These are phyloP conservation scores for Salix exigua DNA, from an alignment of 345 rosid genomes.

Conservation along the genomic window DNA sequence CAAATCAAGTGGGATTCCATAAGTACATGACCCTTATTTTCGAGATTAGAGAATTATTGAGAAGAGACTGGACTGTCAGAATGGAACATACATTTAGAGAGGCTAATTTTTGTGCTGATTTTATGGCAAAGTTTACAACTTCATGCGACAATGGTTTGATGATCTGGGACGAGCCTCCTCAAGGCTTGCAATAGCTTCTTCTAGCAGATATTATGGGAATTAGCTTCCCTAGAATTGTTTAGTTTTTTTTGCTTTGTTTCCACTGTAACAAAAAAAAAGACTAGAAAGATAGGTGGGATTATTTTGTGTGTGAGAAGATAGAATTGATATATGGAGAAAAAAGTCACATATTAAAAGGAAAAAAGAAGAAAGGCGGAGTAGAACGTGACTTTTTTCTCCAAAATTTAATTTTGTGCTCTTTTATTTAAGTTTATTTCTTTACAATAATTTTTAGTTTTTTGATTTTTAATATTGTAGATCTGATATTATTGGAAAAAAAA, in stretches of 20 bases:
- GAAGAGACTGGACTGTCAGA: not conserved
- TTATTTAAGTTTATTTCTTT: too few relatives aligned
- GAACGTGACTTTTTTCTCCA: too few relatives aligned
- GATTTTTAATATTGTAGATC: too few relatives aligned
- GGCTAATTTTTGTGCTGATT: not conserved
- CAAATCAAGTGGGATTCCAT: not conserved
- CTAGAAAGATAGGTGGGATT: too few relatives aligned
- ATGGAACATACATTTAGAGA: too few relatives aligned
- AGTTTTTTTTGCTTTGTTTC: not conserved
- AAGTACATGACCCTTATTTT: not conserved
- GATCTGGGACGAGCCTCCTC: not conserved
- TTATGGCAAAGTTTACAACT: not conserved
- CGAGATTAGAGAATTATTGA: not conserved
- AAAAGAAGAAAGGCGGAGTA: too few relatives aligned
- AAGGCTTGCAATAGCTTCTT: not conserved
- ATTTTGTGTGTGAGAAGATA: too few relatives aligned
- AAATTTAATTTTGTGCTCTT: too few relatives aligned
- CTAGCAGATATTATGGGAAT: not conserved
- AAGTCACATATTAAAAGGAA: too few relatives aligned
- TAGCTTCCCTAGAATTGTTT: not conserved
- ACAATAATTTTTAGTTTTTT: too few relatives aligned
- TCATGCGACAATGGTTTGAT: not conserved
- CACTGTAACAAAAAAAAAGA: not conserved
- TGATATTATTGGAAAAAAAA: too few relatives aligned
- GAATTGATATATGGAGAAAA: too few relatives aligned